Evolutionary conservation across 192 early-diverging fungal species (phyloP).

Genomic region (Coemansia sp.): DNA sequence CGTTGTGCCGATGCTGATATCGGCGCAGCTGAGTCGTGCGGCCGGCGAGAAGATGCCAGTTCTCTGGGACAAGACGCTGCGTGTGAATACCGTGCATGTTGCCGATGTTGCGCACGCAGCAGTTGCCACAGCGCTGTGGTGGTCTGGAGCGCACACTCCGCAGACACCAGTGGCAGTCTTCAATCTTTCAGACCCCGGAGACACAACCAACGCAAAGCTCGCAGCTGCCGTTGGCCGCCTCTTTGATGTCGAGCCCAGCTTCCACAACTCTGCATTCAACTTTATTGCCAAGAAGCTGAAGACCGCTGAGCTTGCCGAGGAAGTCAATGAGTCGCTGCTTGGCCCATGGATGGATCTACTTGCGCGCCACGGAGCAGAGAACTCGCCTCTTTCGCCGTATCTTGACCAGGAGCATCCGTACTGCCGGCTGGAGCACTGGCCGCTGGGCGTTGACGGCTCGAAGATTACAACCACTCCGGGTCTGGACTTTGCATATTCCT

Average conservation of each 20-base stretch:
- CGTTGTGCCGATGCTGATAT: constrained; percentile 88
- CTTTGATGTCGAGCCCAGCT: constrained; percentile 32
- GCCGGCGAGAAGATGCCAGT: constrained; percentile 88
- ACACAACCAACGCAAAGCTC: constrained; percentile 68
- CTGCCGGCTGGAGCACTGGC: constrained; percentile 63
- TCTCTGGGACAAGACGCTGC: constrained; percentile 90
- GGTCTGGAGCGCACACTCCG: constrained; percentile 10
- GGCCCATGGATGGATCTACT: constrained; percentile 91
- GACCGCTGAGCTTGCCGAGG: constrained; percentile 82
- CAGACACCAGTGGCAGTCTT: constrained; percentile 55
- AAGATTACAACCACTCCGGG: constrained; percentile 72
- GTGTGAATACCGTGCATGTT: constrained; percentile 95
- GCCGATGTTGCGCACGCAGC: constrained; percentile 71
- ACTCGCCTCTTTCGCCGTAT: constrained; percentile 91
- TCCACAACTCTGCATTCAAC: constrained; percentile 43
- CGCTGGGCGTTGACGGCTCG: constrained; percentile 80
- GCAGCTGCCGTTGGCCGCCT: constrained; percentile 29
- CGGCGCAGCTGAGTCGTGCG: constrained; percentile 84
- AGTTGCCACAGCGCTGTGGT: constrained; percentile 61
- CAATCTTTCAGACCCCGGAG: constrained; percentile 84
- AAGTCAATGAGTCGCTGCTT: constrained; percentile 92
- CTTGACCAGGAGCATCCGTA: constrained; percentile 89
- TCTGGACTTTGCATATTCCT: constrained; percentile 61
- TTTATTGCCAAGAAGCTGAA: constrained; percentile 63
- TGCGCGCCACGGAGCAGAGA: constrained; percentile 64